Evolutionary conservation across 176 grass and related monocot species (phyloP), one percentile per base, ranked within the genome.

Genomic region (Oryza rufipogon): DNA sequence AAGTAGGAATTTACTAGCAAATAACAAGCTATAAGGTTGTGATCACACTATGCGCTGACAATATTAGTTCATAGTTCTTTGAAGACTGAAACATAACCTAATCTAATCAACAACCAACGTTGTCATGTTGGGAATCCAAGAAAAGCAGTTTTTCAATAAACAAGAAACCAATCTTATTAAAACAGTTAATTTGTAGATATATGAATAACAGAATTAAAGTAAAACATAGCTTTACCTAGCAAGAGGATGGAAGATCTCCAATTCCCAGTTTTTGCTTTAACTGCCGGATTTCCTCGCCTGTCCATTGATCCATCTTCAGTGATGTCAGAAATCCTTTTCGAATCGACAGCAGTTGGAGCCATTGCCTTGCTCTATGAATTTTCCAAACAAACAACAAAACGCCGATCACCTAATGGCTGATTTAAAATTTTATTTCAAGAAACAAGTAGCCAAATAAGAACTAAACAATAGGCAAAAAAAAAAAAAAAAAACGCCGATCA

Each of bases 301-400:
- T 97, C 92, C 81, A 87, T 64, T 9, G 94, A 97, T 25, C 89
- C 91, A 87, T 97, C 94, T 44, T 86, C 83, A 73, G 94, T 94
- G 79, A 80, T 60, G 60, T 44, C 85, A 20, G 92, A 87, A 16
- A 67, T 67, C 73, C 69, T 42, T 13, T 83, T 83, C 44, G 75
- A 61, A 65, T 92, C 90, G n/a, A 68, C 69, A 73, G 83, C 45
- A 23, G 73, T 65, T 11, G 79, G 63, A 75, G 88, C 80, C 80
- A 84, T 89, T 70, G 71, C 32, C 48, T 73, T 68, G 22, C 78
- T 61, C 38, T 71, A 58, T 49, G 45, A 36, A 23, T 54, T 87
- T 87, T 56, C 16, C 30, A 32, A 17, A 64, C 38, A 32, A 64
- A 58, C 1, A 20, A 58, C n/a, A 58, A 15, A 15, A 49, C 60